Conservation (phyloP, 345 rosid genomes). For the Ceriops tagal region DNA sequence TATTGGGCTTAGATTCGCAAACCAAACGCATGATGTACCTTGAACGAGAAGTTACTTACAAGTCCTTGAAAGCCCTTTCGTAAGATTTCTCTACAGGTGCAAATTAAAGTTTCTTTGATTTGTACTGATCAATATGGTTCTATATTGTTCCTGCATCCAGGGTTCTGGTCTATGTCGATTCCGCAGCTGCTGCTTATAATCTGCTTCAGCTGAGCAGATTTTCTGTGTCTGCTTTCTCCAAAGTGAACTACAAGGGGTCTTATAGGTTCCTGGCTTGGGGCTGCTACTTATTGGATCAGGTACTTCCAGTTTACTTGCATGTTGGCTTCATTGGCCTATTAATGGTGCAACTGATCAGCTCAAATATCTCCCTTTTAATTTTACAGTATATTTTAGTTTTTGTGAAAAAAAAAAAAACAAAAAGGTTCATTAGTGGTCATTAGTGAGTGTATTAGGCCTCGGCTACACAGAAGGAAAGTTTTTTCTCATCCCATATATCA, state of each 20-base stretch:
- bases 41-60: slow-evolving; percentile 43
- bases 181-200: slow-evolving; percentile 1
- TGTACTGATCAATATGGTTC: background rate
- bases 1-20: slow-evolving; percentile 43
- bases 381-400: background rate
- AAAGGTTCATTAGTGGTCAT: background rate
- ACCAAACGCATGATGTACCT: slow-evolving; percentile 35
- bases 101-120: background rate
- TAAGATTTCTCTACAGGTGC: slow-evolving; percentile 18
- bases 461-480: too few species aligned
- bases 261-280: slow-evolving; percentile 2
- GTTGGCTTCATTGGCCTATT: background rate
- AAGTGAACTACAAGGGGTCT: background rate
- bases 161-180: background rate
- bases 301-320: background rate
- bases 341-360: background rate
- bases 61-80: slow-evolving; percentile 39
- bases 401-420: background rate
- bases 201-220: background rate
- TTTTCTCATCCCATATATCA: too few species aligned
- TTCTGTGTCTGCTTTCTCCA: background rate
- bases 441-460: too few species aligned
- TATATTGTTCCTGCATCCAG: background rate
- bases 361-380: background rate
- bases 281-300: slow-evolving; percentile 4